A percentile compares a stretch with the other conserved stretches of the same genome.
phyloP scores from a whole-genome alignment of 2,329 filamentous ascomycete genomes.

The Aspergillus costaricaensis region DNA sequence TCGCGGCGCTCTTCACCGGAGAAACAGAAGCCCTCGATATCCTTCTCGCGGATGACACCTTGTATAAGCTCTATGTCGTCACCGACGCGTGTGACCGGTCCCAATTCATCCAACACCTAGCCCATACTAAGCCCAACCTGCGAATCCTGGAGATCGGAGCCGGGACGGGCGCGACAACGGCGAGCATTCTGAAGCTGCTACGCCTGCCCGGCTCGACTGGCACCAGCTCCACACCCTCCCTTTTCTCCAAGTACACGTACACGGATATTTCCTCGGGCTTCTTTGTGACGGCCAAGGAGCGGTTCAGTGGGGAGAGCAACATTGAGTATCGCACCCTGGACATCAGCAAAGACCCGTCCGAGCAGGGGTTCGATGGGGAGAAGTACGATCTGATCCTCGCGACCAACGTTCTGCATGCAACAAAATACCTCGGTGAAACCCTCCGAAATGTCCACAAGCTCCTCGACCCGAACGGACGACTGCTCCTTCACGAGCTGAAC shows the following conservation, averaged over 20 bases:
- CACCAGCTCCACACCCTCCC: background rate
- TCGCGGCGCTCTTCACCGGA: background rate
- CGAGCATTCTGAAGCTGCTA: conserved; percentile 4
- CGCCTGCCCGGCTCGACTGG: background rate
- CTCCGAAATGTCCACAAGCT: conserved; percentile 23
- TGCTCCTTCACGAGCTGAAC: conserved; percentile 8
- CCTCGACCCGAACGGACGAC: conserved; percentile 41
- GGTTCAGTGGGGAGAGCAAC: conserved; percentile 10
- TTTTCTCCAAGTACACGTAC: conserved; percentile 22
- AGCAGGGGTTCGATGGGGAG: conserved; percentile 29
- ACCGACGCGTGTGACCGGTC: background rate
- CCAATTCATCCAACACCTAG: background rate
- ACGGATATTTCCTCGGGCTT: conserved; percentile 29
- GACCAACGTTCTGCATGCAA: conserved; percentile 13
- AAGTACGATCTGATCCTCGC: conserved; percentile 32
- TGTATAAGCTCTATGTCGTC: background rate
- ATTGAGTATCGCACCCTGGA: conserved; percentile 30
- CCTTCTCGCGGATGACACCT: background rate
- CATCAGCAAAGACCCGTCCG: conserved; percentile 24
- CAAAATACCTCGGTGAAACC: conserved; percentile 17
- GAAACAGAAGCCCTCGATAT: background rate
- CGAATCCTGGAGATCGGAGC: conserved; percentile 23
- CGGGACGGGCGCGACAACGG: conserved; percentile 22
- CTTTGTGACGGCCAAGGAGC: conserved; percentile 24
- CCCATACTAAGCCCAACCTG: background rate